Conservation (phyloP, 164 flowering plant genomes). For the Liriodendron chinense region DNA sequence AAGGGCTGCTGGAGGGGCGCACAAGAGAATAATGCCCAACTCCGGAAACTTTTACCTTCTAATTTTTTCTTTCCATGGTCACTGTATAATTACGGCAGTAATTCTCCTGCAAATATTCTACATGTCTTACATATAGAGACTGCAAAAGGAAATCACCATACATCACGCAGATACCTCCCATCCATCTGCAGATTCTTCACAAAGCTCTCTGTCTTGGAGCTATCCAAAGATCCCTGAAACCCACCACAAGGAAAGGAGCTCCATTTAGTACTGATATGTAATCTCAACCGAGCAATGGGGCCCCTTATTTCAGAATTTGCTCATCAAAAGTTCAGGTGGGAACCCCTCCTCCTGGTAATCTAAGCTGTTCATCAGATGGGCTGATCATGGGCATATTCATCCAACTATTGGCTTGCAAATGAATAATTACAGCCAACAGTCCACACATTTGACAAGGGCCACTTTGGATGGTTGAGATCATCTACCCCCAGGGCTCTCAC, state of each 20-base stretch:
- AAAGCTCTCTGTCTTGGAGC: conserved; percentile 74
- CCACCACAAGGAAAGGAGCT: background rate
- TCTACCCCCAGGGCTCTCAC: too few species aligned
- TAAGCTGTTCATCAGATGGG: background rate
- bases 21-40: background rate
- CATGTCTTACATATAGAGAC: background rate
- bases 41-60: background rate
- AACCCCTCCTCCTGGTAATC: background rate
- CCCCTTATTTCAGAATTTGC: background rate
- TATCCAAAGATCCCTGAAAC: conserved; percentile 76
- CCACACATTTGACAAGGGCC: too few species aligned
- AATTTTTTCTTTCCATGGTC: background rate
- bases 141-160: conserved; percentile 52
- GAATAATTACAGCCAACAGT: too few species aligned
- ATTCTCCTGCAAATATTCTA: background rate
- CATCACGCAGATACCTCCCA: conserved; percentile 92
- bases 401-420: too few species aligned
- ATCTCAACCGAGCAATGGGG: background rate
- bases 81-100: background rate
- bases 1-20: background rate
- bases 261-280: background rate
- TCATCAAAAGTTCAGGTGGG: background rate
- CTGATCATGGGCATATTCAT: background rate
- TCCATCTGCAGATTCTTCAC: conserved; percentile 89
- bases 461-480: too few species aligned